Evolutionary conservation across 1,284 basidiomycete genomes (phyloP), one percentile per base, ranked within the genome.

Genomic region (Malassezia slooffiae): DNA sequence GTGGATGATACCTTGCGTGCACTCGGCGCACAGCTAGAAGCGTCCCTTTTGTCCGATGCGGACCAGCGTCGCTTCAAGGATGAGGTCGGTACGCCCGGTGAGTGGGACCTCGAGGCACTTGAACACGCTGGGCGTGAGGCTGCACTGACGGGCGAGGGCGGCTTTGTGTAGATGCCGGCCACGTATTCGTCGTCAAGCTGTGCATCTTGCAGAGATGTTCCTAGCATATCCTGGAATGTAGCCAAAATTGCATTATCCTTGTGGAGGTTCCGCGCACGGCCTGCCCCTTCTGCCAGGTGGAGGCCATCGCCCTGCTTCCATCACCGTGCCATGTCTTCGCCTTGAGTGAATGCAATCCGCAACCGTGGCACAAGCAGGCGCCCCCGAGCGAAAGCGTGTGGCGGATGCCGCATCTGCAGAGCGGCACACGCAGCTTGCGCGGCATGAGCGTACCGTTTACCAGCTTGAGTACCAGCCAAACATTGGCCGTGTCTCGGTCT

Each of bases 41-140:
- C n/a, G n/a, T n/a, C n/a, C n/a, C n/a, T n/a, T n/a, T n/a, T n/a
- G n/a, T n/a, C n/a, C n/a, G n/a, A n/a, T n/a, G n/a, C n/a, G n/a
- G n/a, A n/a, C n/a, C n/a, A n/a, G n/a, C n/a, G n/a, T n/a, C n/a
- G n/a, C n/a, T 28, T 34, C 15, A 41, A 40, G 17, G 34, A 24
- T 1, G 38, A 34, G 2, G 30, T 51, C 12, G 49, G 40, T 13
- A 31, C 23, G 32, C 43, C 43, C 2, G 44, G 44, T 10, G 40
- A 22, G 9, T 52, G 50, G 50, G 50, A 52, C 34, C 41, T 52
- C 17, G 41, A 42, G 21, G 41, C 38, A 19, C 41, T 47, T n/a
- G 45, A 52, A 12, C 20, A 24, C 7, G 37, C 41, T 7, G 50
- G 44, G 12, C 21, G 19, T 13, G 50, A 47, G 15, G 45, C 44